These are phyloP conservation scores for Tricharina praecox DNA, from an alignment of 495 filamentous ascomycete species.

Conservation along the genomic window DNA sequence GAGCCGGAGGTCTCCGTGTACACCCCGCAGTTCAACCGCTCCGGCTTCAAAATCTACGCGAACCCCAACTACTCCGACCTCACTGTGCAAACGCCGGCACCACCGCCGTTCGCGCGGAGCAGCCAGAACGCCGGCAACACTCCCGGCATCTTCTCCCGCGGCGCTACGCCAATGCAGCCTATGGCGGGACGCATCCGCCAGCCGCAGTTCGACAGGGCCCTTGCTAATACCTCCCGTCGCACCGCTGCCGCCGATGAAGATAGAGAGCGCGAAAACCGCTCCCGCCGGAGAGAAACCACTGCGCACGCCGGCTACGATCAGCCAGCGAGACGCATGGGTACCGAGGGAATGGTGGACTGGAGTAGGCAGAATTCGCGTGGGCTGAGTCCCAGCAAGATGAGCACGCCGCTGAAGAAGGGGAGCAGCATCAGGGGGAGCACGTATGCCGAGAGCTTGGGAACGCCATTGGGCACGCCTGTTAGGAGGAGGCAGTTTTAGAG, in stretches of 20 bases:
- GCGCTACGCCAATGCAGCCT: neutral
- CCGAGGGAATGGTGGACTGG: constrained; percentile 24
- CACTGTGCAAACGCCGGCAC: constrained; percentile 16
- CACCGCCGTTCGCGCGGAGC: constrained; percentile 4
- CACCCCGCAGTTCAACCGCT: constrained; percentile 60
- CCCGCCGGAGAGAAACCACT: neutral
- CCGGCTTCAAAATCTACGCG: constrained; percentile 68
- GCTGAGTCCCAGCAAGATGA: constrained; percentile 24
- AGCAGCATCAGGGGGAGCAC: constrained; percentile 8
- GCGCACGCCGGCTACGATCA: constrained; percentile 3
- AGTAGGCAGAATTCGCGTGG: constrained; percentile 15
- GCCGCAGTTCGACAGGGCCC: constrained; percentile 8
- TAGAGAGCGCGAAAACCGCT: constrained; percentile 1
- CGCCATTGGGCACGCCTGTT: constrained; percentile 4
- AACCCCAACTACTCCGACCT: constrained; percentile 76
- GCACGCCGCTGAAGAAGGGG: constrained; percentile 20
- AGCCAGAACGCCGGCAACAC: constrained; percentile 1
- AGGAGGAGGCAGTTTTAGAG: constrained; percentile 6
- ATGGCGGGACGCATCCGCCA: constrained; percentile 8
- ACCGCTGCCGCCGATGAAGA: neutral
- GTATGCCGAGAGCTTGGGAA: constrained; percentile 18
- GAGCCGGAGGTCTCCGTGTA: constrained; percentile 48
- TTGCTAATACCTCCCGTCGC: neutral
- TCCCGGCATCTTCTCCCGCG: constrained; percentile 4
- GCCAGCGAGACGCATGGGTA: constrained; percentile 9